phyloP scores from a whole-genome alignment of 805 yeast species.

The Suhomyces pyralidae region DNA sequence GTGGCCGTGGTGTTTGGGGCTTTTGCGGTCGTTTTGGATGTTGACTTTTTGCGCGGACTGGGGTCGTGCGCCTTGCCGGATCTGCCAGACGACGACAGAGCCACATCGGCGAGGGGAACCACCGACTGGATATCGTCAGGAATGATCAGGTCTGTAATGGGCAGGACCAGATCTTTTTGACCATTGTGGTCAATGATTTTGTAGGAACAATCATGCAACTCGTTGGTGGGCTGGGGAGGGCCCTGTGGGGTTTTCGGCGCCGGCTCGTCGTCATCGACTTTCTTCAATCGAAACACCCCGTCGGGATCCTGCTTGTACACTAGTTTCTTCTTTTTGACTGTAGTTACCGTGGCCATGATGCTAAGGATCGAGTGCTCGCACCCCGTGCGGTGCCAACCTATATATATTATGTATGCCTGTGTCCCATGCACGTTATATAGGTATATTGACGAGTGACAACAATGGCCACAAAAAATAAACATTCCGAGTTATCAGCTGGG shows the following conservation, averaged over 20 bases:
- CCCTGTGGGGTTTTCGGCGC: too few species aligned
- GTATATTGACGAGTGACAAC: neutral
- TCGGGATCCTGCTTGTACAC: conserved; percentile 38
- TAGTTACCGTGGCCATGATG: conserved; percentile 11
- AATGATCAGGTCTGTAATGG: neutral
- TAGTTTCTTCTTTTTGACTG: conserved; percentile 24
- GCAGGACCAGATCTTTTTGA: too few species aligned
- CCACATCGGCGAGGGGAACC: neutral
- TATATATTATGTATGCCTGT: neutral
- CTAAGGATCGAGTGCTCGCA: neutral
- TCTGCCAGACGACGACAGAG: neutral
- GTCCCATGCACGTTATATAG: neutral
- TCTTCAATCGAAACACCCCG: conserved; percentile 36
- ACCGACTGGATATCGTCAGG: neutral
- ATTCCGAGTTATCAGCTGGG: neutral
- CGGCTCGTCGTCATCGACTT: conserved; percentile 14
- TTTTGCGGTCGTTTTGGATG: neutral
- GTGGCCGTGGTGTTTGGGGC: neutral
- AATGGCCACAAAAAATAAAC: neutral
- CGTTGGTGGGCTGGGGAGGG: conserved; percentile 22
- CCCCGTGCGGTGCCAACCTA: neutral
- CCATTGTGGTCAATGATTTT: conserved; percentile 12
- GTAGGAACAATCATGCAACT: conserved; percentile 31
- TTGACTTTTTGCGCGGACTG: neutral
- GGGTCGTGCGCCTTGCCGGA: neutral